These are phyloP conservation scores for Hippophae gyantsensis DNA, from an alignment of 306 rosid genomes.

Conservation along the genomic window DNA sequence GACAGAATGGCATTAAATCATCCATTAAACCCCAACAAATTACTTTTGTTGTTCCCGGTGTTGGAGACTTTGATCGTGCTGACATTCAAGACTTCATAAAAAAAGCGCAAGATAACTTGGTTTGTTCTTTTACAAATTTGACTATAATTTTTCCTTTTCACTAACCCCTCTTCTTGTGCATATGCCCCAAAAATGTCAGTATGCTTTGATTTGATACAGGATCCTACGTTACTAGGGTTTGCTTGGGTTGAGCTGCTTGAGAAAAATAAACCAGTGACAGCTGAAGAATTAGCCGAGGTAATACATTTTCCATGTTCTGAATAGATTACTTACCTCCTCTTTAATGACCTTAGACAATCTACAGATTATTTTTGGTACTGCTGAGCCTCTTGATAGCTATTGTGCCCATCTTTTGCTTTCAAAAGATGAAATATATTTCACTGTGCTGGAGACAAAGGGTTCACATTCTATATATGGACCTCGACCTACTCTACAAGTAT, in stretches of 20 bases:
- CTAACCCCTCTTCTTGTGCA: constrained; percentile 1
- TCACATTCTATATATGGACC: constrained; percentile 66
- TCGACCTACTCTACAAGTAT: constrained; percentile 73
- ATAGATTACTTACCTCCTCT: constrained; percentile 14
- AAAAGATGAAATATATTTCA: constrained; percentile 81
- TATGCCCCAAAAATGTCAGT: constrained; percentile 5
- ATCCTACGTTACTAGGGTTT: constrained; percentile 69
- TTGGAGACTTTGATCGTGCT: constrained; percentile 60
- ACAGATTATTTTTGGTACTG: constrained; percentile 86
- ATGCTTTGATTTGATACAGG: constrained; percentile 45
- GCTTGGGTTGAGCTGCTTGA: constrained; percentile 97
- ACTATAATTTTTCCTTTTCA: not conserved
- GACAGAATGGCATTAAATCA: constrained; percentile 72
- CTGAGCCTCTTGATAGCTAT: constrained; percentile 84
- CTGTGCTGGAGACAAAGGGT: constrained; percentile 69
- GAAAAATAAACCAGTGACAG: constrained; percentile 62
- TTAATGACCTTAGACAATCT: constrained; percentile 28
- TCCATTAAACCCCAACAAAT: constrained; percentile 92
- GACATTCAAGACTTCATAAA: constrained; percentile 55
- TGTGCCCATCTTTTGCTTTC: constrained; percentile 81
- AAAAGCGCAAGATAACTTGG: constrained; percentile 68
- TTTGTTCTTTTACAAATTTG: constrained; percentile 33
- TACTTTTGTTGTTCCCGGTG: constrained; percentile 84
- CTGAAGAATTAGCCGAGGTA: constrained; percentile 90
- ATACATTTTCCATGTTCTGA: constrained; percentile 14